Base-by-base conservation (phyloP, 1,284 basidiomycete genomes). In the Pascua guehoae region DNA sequence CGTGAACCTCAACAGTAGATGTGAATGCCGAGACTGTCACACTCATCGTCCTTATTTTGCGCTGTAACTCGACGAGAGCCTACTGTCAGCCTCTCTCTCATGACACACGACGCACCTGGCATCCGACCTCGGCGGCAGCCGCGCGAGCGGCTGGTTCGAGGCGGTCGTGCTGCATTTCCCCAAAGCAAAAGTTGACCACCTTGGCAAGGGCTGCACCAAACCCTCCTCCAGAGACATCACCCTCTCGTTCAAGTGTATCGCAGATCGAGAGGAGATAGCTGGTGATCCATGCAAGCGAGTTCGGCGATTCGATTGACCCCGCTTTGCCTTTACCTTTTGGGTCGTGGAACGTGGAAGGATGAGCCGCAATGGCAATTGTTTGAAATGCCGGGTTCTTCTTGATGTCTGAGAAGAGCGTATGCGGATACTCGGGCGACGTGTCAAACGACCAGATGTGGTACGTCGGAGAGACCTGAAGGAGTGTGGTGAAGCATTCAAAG, bases 401-500 rank as follows among this genome's bases (percentile, higher is more conserved):
- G 67, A 93, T 83, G n/a, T 86, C 83, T 63, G 88, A 88, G 66
- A 92, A 87, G 2, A 90, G 81, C 42, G 87, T 81, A 61, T 86
- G 83, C 1, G 90, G 86, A 10, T 74, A 66, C 40, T 78, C 74
- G 3, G 74, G 66, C 0, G 75, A 74, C 4, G 62, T 78, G 69
- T 89, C 86, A 41, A 81, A 84, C 17, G 76, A 68, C 91, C 91
- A 94, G 14, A 88, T 71, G 14, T 79, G 47, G 81, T 82, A 66
- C 81, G 83, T 53, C 83, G 78, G 58, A 85, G 79, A 57, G 82
- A 77, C 16, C 80, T 71, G 61, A 84, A 85, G 63, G 79, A 86
- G 38, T 2, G 54, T 36, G 11, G 65, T 54, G 53, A 77, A 73
- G 47, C 64, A 61, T 54, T 80, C 81, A 12, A 93, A 75, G 46